Conservation (phyloP, 225 moss, liverwort and hornwort genomes). For the Polytrichum commune region DNA sequence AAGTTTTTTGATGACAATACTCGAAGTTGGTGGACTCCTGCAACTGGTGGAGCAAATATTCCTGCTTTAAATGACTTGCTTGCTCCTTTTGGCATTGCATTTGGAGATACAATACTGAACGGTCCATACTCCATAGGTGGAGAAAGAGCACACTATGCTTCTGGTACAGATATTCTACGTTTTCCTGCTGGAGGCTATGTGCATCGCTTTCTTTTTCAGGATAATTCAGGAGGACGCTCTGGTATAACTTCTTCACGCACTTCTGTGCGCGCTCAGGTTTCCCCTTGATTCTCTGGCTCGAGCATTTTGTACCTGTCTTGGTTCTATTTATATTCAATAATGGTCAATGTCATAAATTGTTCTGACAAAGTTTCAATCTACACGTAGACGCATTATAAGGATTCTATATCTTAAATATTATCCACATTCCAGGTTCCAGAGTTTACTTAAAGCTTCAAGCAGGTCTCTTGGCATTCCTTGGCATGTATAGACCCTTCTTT, state of each 20-base stretch:
- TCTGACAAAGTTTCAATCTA: too few species aligned
- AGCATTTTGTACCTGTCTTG: background rate
- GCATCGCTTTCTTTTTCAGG: slow-evolving; percentile 92
- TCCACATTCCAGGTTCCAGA: too few species aligned
- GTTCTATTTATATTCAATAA: background rate
- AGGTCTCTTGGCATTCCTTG: too few species aligned
- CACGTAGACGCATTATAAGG: too few species aligned
- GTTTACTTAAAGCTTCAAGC: too few species aligned
- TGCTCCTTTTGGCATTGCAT: slow-evolving; percentile 89
- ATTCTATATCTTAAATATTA: too few species aligned
- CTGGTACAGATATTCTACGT: slow-evolving; percentile 76
- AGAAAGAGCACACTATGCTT: slow-evolving; percentile 86
- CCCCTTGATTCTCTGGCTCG: background rate
- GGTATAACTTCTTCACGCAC: slow-evolving; percentile 84
- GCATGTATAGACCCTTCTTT: too few species aligned
- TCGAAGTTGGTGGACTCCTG: slow-evolving; percentile 98
- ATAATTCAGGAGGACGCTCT: slow-evolving; percentile 65
- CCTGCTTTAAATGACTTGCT: slow-evolving; percentile 90
- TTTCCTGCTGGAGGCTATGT: slow-evolving; percentile 87
- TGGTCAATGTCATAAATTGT: too few species aligned
- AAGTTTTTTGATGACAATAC: slow-evolving; percentile 96
- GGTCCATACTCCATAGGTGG: slow-evolving; percentile 82
- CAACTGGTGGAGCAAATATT: slow-evolving; percentile 89
- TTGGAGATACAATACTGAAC: slow-evolving; percentile 85
- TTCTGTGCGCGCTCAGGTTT: slow-evolving; percentile 84